Conservation (phyloP, 2,329 filamentous ascomycete genomes). For the Exophiala alcalophila region DNA sequence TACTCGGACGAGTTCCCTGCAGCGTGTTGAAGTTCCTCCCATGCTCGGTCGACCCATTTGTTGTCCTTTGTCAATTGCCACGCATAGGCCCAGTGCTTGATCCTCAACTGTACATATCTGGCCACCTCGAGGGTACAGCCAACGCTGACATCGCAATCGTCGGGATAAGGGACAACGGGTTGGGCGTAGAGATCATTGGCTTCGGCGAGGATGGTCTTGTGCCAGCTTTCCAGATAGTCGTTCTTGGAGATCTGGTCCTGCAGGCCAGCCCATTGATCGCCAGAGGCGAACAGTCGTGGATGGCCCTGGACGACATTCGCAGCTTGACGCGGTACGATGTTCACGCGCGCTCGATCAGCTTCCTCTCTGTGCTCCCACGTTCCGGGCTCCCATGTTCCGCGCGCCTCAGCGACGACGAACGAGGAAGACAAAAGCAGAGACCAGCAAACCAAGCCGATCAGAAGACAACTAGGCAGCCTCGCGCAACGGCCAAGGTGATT, state of each 20-base stretch:
- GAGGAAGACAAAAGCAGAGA: constrained; percentile 7
- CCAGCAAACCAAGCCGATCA: too few relatives aligned
- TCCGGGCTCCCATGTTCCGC: too few relatives aligned
- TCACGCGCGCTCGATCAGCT: not conserved
- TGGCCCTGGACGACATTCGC: constrained; percentile 4
- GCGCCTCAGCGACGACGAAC: constrained; percentile 5
- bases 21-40: constrained; percentile 10
- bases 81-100: constrained; percentile 13
- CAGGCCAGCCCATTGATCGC: constrained; percentile 6
- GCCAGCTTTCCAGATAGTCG: constrained; percentile 5
- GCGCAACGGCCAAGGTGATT: too few relatives aligned
- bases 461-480: too few relatives aligned
- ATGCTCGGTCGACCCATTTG: constrained; percentile 8
- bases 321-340: constrained; percentile 5
- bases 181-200: constrained; percentile 3
- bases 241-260: constrained; percentile 3
- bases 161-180: constrained; percentile 4
- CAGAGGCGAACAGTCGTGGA: constrained; percentile 9
- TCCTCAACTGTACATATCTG: constrained; percentile 9
- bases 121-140: constrained; percentile 11
- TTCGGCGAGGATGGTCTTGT: constrained; percentile 9
- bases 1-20: constrained; percentile 7
- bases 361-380: constrained; percentile 1
- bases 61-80: constrained; percentile 4
- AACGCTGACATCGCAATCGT: constrained; percentile 12